Conservation (phyloP, 495 filamentous ascomycete genomes). For the Monascus purpureus region DNA sequence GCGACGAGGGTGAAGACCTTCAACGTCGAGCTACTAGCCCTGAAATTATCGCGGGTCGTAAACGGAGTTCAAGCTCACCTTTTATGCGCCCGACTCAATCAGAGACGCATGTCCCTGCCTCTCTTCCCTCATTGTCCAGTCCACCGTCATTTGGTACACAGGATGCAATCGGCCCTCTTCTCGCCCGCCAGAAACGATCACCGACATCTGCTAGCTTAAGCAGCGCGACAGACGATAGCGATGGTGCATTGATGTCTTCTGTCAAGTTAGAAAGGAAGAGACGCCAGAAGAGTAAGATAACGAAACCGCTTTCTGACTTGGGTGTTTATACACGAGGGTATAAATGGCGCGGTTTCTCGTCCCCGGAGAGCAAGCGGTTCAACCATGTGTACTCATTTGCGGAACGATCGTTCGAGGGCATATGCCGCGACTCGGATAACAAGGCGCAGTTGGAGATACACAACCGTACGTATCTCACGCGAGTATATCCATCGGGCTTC, state of each 20-base stretch:
- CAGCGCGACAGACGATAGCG: conserved; percentile 53
- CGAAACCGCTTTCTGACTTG: conserved; percentile 65
- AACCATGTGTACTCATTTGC: conserved; percentile 94
- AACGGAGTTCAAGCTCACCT: conserved; percentile 70
- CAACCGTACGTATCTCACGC: conserved; percentile 83
- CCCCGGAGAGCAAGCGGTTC: conserved; percentile 60
- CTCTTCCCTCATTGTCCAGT: conserved; percentile 42
- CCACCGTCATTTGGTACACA: conserved; percentile 37
- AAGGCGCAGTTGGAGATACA: conserved; percentile 70
- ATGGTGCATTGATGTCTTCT: conserved; percentile 25
- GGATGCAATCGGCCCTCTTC: conserved; percentile 25
- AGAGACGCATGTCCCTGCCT: conserved; percentile 40
- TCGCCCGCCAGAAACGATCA: conserved; percentile 33
- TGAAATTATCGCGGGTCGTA: conserved; percentile 42
- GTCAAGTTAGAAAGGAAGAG: conserved; percentile 37
- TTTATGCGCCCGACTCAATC: conserved; percentile 42
- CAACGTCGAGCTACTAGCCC: conserved; percentile 23
- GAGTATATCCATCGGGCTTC: conserved; percentile 74
- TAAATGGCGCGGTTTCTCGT: conserved; percentile 65
- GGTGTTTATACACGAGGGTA: conserved; percentile 82
- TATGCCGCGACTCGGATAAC: conserved; percentile 53
- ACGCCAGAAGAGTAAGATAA: conserved; percentile 71
- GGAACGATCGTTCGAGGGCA: conserved; percentile 67
- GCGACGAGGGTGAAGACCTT: conserved; percentile 27
- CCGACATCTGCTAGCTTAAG: conserved; percentile 42